Evolutionary conservation across 2,329 filamentous ascomycete species (phyloP).

Genomic region (Curvularia lunata): DNA sequence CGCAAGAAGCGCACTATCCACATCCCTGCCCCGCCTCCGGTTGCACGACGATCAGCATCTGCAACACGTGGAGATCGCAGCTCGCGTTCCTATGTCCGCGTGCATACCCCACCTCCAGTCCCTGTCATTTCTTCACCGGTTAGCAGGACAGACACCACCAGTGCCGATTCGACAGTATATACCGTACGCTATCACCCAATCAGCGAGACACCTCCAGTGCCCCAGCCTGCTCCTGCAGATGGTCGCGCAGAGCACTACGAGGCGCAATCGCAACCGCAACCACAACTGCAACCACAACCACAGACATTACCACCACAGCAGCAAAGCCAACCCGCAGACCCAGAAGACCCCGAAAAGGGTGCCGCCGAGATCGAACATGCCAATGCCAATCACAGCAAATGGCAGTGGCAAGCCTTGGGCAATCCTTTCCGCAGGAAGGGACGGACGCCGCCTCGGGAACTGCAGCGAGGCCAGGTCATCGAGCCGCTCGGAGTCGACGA

Average conservation of each 20-base stretch:
- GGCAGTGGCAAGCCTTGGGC: slow-evolving; percentile 58
- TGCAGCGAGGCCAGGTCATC: slow-evolving; percentile 62
- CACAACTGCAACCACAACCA: slow-evolving; percentile 6
- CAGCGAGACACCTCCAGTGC: slow-evolving; percentile 49
- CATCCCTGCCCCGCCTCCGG: slow-evolving; percentile 42
- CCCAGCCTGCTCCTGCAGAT: slow-evolving; percentile 25
- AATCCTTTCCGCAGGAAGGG: slow-evolving; percentile 66
- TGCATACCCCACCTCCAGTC: slow-evolving; percentile 50
- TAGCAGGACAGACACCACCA: slow-evolving; percentile 66
- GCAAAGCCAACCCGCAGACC: slow-evolving; percentile 17
- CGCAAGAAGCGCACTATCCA: slow-evolving; percentile 43
- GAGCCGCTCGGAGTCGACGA: slow-evolving; percentile 50
- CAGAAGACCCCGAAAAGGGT: slow-evolving; percentile 43
- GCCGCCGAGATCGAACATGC: slow-evolving; percentile 21
- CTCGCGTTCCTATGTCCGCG: slow-evolving; percentile 37
- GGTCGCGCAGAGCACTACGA: slow-evolving; percentile 18
- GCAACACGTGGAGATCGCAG: slow-evolving; percentile 30
- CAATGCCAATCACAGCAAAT: slow-evolving; percentile 31
- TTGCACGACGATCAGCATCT: slow-evolving; percentile 37
- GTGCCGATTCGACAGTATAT: slow-evolving; percentile 69
- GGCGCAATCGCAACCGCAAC: slow-evolving; percentile 11
- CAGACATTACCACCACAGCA: slow-evolving; percentile 10
- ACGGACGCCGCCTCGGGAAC: slow-evolving; percentile 64
- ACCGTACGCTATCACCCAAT: slow-evolving; percentile 67
- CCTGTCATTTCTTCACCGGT: slow-evolving; percentile 60